Evolutionary conservation across 768 basidiomycete species (phyloP), one percentile per base, ranked within the genome.

Genomic region (Mycena haematopus): DNA sequence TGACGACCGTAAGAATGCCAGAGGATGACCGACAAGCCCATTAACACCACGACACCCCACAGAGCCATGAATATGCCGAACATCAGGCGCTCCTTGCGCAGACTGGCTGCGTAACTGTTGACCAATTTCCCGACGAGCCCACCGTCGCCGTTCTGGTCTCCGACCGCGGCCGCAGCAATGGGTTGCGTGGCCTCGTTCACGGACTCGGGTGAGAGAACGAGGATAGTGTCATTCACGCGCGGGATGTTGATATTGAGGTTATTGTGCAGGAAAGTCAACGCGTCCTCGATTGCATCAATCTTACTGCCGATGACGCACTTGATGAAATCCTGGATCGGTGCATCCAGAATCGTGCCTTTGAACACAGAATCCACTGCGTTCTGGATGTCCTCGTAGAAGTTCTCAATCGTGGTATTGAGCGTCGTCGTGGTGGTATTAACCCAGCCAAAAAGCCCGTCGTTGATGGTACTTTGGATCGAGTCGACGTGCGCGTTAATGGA

Each of bases 381-480:
- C 75, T 96, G 92, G 33, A 99, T 77, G 52, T 94, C 95, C 58
- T 80, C 80, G 77, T 99, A 99, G 75, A 99, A 96, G 49, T 80
- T 82, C 72, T 85, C 89, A 70, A 99, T 78, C 3, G 96, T 97
- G 68, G 80, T 78, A 74, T 99, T 99, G 56, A 99, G 83, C 7
- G 89, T 87, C 4, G 86, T 87, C 1, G 95, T 96, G 9, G 96
- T 96, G 19, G 80, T 84, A 69, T 98, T 95, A 52, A 99, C 89
- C 96, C 96, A 99, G 11, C 95, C 95, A 65, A 99, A 96, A 49
- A 99, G 76, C 25, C 91, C 91, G 42, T 93, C 78, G 73, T 98
- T 93, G 75, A 99, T 85, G 7, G 86, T 84, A 40, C 79, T 80
- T 77, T 99, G 92, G 52, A 93, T 81, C 35, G 68, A 68, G 52